phyloP scores from a whole-genome alignment of 2,329 filamentous ascomycete genomes.

The Lecanicillium sp. region DNA sequence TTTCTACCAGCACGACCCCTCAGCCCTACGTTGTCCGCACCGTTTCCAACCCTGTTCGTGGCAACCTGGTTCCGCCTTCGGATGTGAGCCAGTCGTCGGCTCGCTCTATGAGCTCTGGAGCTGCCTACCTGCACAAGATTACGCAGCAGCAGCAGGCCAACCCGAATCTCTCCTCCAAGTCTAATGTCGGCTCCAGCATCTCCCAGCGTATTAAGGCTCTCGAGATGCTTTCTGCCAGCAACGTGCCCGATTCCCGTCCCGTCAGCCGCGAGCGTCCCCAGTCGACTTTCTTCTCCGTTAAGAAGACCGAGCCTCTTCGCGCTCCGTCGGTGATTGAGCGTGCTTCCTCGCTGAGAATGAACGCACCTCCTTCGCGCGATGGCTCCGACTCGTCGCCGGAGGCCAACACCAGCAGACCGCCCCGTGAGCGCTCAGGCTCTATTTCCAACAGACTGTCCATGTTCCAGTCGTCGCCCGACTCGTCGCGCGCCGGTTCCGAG shows the following conservation, averaged over 20 bases:
- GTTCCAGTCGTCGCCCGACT: slow-evolving; percentile 39
- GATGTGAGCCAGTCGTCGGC: slow-evolving; percentile 42
- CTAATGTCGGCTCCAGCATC: slow-evolving; percentile 82
- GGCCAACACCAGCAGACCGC: slow-evolving; percentile 24
- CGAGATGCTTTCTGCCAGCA: slow-evolving; percentile 61
- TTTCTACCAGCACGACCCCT: slow-evolving; percentile 22
- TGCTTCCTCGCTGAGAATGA: slow-evolving; percentile 29
- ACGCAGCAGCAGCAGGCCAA: slow-evolving; percentile 44
- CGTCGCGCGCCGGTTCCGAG: slow-evolving; percentile 51
- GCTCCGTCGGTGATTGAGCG: slow-evolving; percentile 42
- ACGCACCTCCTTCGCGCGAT: slow-evolving; percentile 28
- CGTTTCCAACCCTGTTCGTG: slow-evolving; percentile 41
- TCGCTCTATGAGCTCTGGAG: slow-evolving; percentile 51
- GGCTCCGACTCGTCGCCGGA: slow-evolving; percentile 46
- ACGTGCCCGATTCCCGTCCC: slow-evolving; percentile 22
- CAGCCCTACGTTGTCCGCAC: slow-evolving; percentile 33
- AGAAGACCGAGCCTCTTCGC: slow-evolving; percentile 40
- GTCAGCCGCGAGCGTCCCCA: slow-evolving; percentile 36
- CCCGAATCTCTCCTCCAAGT: slow-evolving; percentile 51
- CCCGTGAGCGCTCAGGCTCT: slow-evolving; percentile 46
- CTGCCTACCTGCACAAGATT: slow-evolving; percentile 49
- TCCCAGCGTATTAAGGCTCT: slow-evolving; percentile 92
- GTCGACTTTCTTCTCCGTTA: slow-evolving; percentile 55
- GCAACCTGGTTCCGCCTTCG: slow-evolving; percentile 38
- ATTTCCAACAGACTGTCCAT: slow-evolving; percentile 50